Percentiles rank a stretch among this genome's conserved stretches.
phyloP scores from a whole-genome alignment of 78 protist species.

The Guillardia theta region DNA sequence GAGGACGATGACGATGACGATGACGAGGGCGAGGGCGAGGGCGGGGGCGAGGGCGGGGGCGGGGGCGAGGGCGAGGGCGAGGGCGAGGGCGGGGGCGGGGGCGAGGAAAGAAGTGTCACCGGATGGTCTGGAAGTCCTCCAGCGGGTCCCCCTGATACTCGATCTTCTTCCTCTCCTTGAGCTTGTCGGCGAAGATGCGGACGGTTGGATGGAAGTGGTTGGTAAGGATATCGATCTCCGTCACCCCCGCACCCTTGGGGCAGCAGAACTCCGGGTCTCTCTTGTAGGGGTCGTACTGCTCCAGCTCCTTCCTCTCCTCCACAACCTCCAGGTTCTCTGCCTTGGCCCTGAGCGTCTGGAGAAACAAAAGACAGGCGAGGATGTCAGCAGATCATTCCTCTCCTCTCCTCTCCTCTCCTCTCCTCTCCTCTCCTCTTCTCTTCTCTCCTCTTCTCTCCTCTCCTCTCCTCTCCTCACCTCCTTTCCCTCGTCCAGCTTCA shows the following conservation, averaged over 20 bases:
- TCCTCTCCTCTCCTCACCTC: neutral
- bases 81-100: no score
- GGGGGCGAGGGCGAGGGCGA: no score
- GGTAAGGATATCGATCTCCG: neutral
- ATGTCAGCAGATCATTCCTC: no score
- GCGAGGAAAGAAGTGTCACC: neutral
- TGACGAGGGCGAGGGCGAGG: no score
- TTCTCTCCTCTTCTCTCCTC: neutral
- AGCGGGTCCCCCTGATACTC: neutral
- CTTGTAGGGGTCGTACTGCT: slow-evolving; percentile 5
- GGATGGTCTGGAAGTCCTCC: neutral
- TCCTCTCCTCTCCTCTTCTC: no score
- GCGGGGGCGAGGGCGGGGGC: no score
- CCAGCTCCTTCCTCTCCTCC: neutral
- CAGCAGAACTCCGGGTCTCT: neutral
- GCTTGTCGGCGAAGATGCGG: neutral
- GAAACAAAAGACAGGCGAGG: no score
- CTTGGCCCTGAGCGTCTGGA: no score
- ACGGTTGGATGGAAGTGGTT: neutral
- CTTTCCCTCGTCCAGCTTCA: neutral
- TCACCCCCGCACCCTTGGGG: neutral
- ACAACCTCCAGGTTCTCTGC: neutral
- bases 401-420: no score
- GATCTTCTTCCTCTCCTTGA: neutral
- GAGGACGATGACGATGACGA: no score